These are phyloP conservation scores for Cucumis melo DNA, from an alignment of 306 rosid species.

Conservation along the genomic window DNA sequence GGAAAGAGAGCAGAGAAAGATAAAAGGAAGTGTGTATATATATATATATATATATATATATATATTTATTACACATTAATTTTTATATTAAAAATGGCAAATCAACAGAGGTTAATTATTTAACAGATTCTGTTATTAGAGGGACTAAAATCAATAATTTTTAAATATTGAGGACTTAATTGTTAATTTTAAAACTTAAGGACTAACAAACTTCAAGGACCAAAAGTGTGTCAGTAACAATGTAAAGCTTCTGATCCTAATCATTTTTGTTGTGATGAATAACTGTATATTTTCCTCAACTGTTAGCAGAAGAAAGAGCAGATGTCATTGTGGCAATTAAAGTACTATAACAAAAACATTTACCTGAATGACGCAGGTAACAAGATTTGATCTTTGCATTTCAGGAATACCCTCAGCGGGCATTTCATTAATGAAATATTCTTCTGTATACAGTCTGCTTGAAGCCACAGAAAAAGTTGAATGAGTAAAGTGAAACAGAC, in stretches of 20 bases:
- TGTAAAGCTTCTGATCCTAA: neutral
- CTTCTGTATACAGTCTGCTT: conserved; percentile 83
- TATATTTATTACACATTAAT: no score
- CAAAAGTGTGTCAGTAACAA: neutral
- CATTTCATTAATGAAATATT: conserved; percentile 69
- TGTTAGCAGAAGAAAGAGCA: neutral
- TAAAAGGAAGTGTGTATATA: no score
- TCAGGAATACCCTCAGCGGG: conserved; percentile 78
- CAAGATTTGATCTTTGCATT: conserved; percentile 92
- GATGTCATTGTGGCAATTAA: neutral
- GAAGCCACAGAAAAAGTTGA: conserved; percentile 4
- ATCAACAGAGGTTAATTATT: no score
- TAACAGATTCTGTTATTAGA: no score
- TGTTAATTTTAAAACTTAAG: no score
- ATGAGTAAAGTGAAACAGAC: neutral
- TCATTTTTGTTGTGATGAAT: neutral
- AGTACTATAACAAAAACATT: neutral
- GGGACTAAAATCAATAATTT: no score
- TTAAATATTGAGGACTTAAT: no score
- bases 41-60: no score
- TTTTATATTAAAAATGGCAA: no score
- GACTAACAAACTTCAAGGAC: no score
- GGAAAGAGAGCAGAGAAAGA: no score
- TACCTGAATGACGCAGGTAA: conserved; percentile 62
- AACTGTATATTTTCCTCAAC: neutral